Base-by-base conservation (phyloP, 768 basidiomycete genomes). In the Podaxis sp. region DNA sequence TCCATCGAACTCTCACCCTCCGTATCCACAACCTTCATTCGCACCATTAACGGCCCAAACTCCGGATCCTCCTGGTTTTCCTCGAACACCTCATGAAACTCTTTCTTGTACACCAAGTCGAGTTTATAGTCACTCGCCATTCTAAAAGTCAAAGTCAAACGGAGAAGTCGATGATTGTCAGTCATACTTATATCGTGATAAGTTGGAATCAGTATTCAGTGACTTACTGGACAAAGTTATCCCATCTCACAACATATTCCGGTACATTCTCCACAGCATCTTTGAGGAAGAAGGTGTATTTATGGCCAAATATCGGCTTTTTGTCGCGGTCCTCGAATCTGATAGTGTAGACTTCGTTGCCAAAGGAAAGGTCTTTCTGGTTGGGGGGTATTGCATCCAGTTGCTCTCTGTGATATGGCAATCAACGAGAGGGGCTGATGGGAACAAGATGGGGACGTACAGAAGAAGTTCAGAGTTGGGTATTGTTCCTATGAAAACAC, bases 201-300 rank as follows among this genome's bases (percentile, higher is more conserved):
- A 40, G 57, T 50, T 3, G 13, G 48, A n/a, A 23, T 35, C 35
- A 4, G 52, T 55, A 35, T 5, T 44, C 51, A 42, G 59, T 61
- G 64, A 93, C 94, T 75, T 66, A 97, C 95, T 83, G 74, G 32
- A 90, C 87, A 70, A 98, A 98, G 66, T 88, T 88, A 48, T 92
- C 88, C 96, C 96, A 99, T 62, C 85, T 82, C n/a, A 99, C 97
- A 53, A 99, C 79, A 69, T 95, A 99, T 72, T 99, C 97, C 4
- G 96, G 95, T 18, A 98, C 96, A 66, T 98, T 87, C 64, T 95
- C 96, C 1, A 99, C 96, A 3, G 97, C 97, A 68, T 98, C 97
- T 69, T 86, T 77, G 25, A 99, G 84, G 76, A 85, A 97, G 77
- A 99, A 99, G 74, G 84, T 88, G 71, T 99, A 99, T 56, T 90